Conservation (phyloP, 495 filamentous ascomycete species). For the Neurospora discreta region DNA sequence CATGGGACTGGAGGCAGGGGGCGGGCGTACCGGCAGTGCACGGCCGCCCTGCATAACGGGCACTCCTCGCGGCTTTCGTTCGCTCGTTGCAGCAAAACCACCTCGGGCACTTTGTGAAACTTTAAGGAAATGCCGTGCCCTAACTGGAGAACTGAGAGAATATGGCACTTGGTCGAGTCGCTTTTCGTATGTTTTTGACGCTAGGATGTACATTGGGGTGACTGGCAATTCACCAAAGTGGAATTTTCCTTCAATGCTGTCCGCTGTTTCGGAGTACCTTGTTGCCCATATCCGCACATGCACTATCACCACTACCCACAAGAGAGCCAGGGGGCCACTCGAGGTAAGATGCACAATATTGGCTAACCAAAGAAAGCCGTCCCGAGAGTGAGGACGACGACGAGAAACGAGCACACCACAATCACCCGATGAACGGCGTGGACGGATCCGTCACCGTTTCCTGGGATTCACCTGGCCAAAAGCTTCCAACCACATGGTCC, state of each 20-base stretch:
- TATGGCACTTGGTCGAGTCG: not conserved
- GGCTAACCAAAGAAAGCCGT: not conserved
- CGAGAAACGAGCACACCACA: not conserved
- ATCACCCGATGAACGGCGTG: not conserved
- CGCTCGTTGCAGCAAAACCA: not conserved
- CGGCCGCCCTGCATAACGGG: not conserved
- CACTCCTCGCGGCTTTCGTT: not conserved
- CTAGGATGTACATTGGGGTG: not conserved
- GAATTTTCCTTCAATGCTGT: not conserved
- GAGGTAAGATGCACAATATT: not conserved
- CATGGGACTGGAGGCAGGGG: not conserved
- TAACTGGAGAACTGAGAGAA: not conserved
- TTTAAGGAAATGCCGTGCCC: not conserved
- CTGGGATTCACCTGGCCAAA: not conserved
- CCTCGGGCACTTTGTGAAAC: not conserved
- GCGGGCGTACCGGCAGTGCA: not conserved
- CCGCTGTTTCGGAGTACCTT: not conserved
- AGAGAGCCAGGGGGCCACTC: not conserved
- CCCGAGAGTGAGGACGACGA: not conserved
- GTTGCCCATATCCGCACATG: not conserved
- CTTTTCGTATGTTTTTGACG: not conserved
- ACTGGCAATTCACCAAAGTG: not conserved
- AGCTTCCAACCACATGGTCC: not conserved
- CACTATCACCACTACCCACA: not conserved
- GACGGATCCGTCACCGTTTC: not conserved